Conservation (phyloP, 495 filamentous ascomycete genomes). For the Penicillium lagena region DNA sequence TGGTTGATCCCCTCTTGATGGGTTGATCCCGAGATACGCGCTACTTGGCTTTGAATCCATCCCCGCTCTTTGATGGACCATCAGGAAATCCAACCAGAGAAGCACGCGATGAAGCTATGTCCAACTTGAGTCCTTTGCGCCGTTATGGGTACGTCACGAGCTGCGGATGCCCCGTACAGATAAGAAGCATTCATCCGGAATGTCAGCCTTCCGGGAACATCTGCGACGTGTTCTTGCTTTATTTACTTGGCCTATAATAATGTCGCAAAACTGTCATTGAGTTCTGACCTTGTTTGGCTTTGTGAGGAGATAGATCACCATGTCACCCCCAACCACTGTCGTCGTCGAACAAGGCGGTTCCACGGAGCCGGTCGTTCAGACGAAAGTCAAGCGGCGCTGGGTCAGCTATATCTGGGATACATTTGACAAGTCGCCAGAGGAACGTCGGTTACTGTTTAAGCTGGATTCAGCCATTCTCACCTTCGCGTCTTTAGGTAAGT, state of each 20-base stretch:
- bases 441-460: constrained; percentile 55
- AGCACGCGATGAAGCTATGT: background rate
- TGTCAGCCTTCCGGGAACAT: too few species aligned
- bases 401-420: constrained; percentile 53
- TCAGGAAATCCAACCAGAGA: background rate
- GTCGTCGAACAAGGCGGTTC: constrained; percentile 10
- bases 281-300: too few species aligned
- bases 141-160: too few species aligned
- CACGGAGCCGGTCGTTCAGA: constrained; percentile 10
- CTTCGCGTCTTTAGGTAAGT: constrained; percentile 42
- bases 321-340: constrained; percentile 1
- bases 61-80: background rate
- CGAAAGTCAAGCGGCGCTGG: constrained; percentile 27
- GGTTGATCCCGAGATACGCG: background rate
- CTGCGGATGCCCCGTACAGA: too few species aligned
- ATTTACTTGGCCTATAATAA: too few species aligned
- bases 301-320: constrained; percentile 2
- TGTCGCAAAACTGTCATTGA: background rate
- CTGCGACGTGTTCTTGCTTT: too few species aligned
- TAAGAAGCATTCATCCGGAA: too few species aligned
- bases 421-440: constrained; percentile 53
- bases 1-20: background rate
- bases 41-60: too few species aligned
- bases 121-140: too few species aligned
- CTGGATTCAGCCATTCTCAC: constrained; percentile 50